A percentile compares a stretch with the other conserved stretches of the same genome.
Evolutionary conservation across 208 protist species (phyloP).

Genomic region (Wallacemonas collosoma): DNA sequence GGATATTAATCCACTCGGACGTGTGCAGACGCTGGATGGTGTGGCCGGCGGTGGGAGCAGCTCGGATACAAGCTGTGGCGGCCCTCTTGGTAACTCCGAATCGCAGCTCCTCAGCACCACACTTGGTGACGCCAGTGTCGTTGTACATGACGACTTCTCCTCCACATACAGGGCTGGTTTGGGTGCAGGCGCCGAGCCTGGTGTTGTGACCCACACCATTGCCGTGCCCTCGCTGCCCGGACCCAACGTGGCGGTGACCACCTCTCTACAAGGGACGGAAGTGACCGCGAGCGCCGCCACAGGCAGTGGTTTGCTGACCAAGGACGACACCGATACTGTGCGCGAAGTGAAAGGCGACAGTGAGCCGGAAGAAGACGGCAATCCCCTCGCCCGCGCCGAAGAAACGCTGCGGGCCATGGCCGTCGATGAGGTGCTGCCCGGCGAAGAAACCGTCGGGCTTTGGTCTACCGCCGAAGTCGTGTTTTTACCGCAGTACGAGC

Average conservation of each 20-base stretch:
- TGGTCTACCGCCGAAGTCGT: constrained; percentile 56
- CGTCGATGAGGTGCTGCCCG: constrained; percentile 24
- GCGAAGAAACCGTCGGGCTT: constrained; percentile 32
- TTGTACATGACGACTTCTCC: not conserved
- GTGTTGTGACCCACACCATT: not conserved
- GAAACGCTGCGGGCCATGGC: not conserved
- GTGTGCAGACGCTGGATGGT: too few relatives aligned
- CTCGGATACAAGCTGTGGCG: too few relatives aligned
- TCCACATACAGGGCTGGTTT: not conserved
- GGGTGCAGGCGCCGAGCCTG: too few relatives aligned
- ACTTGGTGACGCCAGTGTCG: not conserved
- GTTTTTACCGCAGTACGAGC: constrained; percentile 59
- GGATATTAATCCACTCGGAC: too few relatives aligned
- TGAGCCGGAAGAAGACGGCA: not conserved
- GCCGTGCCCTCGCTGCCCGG: not conserved
- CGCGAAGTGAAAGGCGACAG: constrained; percentile 6
- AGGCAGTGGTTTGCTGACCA: not conserved
- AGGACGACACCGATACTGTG: not conserved
- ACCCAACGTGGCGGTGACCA: not conserved
- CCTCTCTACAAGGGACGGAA: not conserved
- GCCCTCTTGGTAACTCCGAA: not conserved
- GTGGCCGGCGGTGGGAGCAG: too few relatives aligned
- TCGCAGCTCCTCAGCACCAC: not conserved
- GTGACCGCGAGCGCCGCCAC: not conserved
- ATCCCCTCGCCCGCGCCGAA: not conserved